A percentile compares a stretch with the other conserved stretches of the same genome.
phyloP scores from a whole-genome alignment of 306 rosid genomes.

The Gastrolobium villosum region DNA sequence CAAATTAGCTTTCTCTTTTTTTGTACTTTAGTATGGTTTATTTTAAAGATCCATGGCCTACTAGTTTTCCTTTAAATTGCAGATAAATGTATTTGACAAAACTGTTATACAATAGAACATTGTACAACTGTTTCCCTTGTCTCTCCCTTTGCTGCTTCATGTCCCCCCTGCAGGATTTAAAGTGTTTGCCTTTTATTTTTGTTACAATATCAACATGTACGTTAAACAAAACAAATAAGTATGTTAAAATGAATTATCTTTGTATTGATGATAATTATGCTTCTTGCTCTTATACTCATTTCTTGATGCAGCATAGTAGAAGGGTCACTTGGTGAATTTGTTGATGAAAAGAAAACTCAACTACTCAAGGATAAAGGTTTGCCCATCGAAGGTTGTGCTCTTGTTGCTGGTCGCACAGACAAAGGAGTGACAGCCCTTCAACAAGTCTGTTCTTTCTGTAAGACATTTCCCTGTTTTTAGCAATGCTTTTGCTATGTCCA shows the following conservation, averaged over 20 bases:
- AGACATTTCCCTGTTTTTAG: conserved; percentile 47
- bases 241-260: conserved; percentile 8
- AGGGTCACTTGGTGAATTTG: conserved; percentile 78
- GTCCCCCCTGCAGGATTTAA: background rate
- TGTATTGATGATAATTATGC: conserved; percentile 27
- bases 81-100: background rate
- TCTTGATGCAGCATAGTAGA: conserved; percentile 69
- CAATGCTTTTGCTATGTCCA: conserved; percentile 11
- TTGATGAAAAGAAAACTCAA: conserved; percentile 83
- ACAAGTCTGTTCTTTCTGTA: conserved; percentile 96
- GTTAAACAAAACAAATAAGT: background rate
- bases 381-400: conserved; percentile 77
- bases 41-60: background rate
- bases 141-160: conserved; percentile 27
- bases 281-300: conserved; percentile 38
- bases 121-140: conserved; percentile 20
- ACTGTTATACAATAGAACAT: background rate
- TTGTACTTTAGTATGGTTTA: conserved; percentile 4
- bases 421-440: conserved; percentile 93
- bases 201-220: background rate
- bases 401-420: conserved; percentile 98
- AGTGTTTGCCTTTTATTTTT: background rate
- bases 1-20: conserved; percentile 1
- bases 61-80: conserved; percentile 24
- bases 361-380: conserved; percentile 73